Evolutionary conservation across 805 yeast species (phyloP).

Genomic region (Jamesozyma hellenica): DNA sequence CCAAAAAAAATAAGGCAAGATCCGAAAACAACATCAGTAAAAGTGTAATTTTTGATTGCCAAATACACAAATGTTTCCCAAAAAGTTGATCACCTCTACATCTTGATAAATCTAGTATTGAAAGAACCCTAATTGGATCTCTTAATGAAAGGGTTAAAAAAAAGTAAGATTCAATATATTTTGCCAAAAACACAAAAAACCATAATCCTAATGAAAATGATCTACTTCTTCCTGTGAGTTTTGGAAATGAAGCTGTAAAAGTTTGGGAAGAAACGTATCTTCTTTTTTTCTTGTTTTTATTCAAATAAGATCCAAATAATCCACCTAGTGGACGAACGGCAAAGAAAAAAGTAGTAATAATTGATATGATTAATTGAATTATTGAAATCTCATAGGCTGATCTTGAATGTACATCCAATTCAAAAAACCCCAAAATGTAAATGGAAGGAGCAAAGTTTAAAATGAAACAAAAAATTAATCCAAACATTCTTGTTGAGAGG

Average conservation of each 20-base stretch:
- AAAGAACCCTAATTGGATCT: slow-evolving; percentile 64
- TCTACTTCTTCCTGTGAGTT: slow-evolving; percentile 41
- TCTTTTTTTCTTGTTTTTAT: slow-evolving; percentile 29
- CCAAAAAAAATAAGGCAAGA: slow-evolving; percentile 60
- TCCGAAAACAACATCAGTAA: slow-evolving; percentile 49
- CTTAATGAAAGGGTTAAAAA: slow-evolving; percentile 61
- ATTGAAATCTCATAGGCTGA: slow-evolving; percentile 37
- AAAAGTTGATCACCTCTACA: slow-evolving; percentile 55
- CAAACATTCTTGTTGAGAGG: slow-evolving; percentile 37
- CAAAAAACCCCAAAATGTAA: slow-evolving; percentile 36
- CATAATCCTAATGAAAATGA: slow-evolving; percentile 62
- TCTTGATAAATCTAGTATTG: slow-evolving; percentile 41
- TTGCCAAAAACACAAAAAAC: slow-evolving; percentile 56
- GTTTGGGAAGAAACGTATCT: slow-evolving; percentile 41
- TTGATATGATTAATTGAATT: slow-evolving; percentile 47
- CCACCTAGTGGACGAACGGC: slow-evolving; percentile 53
- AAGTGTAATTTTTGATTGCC: slow-evolving; percentile 50
- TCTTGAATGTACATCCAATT: slow-evolving; percentile 23
- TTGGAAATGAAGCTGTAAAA: slow-evolving; percentile 53
- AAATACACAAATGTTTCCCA: slow-evolving; percentile 42
- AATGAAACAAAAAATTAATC: slow-evolving; percentile 35
- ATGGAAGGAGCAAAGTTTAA: slow-evolving; percentile 43
- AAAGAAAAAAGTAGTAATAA: slow-evolving; percentile 44
- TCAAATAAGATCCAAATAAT: slow-evolving; percentile 37
- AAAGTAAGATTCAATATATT: slow-evolving; percentile 68